Conservation (phyloP, 1,139 yeast species). For the Arxiozyma telluris region DNA sequence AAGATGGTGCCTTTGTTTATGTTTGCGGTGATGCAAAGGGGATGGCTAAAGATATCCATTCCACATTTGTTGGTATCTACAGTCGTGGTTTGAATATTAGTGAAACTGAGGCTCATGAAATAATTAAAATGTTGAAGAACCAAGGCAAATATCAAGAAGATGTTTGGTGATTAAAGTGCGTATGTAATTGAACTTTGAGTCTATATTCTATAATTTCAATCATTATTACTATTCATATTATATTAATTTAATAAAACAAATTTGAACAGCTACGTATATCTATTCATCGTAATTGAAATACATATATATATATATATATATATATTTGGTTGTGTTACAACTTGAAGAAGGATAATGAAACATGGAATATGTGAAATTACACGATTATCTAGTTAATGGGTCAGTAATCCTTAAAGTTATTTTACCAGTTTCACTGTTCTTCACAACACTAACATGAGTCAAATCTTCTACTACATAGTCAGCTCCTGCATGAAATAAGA, state of each 20-base stretch:
- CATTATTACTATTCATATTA: no score
- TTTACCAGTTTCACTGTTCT: constrained; percentile 16
- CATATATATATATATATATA: no score
- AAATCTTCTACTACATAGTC: constrained; percentile 64
- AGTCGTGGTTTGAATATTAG: constrained; percentile 44
- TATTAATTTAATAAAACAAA: no score
- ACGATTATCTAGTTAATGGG: constrained; percentile 7
- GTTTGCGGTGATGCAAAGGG: constrained; percentile 96
- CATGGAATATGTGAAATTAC: background rate
- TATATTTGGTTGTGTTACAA: background rate
- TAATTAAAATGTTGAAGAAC: constrained; percentile 70
- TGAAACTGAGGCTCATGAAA: constrained; percentile 62
- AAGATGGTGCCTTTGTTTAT: constrained; percentile 76
- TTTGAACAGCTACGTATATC: no score
- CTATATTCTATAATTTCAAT: background rate
- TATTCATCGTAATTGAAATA: background rate
- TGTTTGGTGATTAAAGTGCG: constrained; percentile 57
- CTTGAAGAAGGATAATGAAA: background rate
- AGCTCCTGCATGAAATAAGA: constrained; percentile 61
- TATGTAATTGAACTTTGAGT: background rate
- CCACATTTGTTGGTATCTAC: constrained; percentile 56
- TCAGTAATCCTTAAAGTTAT: constrained; percentile 19
- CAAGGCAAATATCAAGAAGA: constrained; percentile 93
- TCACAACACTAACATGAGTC: constrained; percentile 34
- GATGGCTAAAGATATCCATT: constrained; percentile 92